Conservation (phyloP, 2,329 filamentous ascomycete genomes). For the Fusarium odoratissimum region DNA sequence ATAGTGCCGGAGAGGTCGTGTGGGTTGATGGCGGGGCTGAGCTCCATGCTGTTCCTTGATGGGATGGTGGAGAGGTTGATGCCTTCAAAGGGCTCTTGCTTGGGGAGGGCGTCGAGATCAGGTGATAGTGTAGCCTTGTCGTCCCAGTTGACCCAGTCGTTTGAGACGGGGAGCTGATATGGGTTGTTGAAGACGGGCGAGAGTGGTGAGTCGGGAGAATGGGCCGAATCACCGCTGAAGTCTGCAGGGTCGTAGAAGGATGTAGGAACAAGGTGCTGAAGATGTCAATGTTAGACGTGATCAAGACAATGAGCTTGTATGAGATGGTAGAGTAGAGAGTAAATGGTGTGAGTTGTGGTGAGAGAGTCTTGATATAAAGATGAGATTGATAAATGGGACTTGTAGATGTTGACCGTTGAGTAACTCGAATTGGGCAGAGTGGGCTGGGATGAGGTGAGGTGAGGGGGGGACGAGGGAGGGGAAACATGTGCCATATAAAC, state of each 20-base stretch:
- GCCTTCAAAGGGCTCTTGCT: slow-evolving; percentile 45
- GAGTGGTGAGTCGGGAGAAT: slow-evolving; percentile 45
- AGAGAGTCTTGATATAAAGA: slow-evolving; percentile 37
- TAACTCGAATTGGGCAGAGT: slow-evolving; percentile 32
- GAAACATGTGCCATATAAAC: slow-evolving; percentile 44
- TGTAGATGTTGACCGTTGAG: slow-evolving; percentile 3
- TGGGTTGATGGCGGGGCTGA: slow-evolving; percentile 46
- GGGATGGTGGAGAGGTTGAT: slow-evolving; percentile 44
- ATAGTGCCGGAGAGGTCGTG: slow-evolving; percentile 44
- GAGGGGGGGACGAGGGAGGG: slow-evolving; percentile 31
- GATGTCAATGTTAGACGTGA: slow-evolving; percentile 33
- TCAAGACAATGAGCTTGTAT: neutral
- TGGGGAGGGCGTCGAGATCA: slow-evolving; percentile 43
- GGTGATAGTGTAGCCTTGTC: slow-evolving; percentile 45
- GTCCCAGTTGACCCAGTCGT: slow-evolving; percentile 46
- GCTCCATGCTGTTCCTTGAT: slow-evolving; percentile 44
- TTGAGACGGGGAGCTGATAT: slow-evolving; percentile 45
- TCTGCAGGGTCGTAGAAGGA: slow-evolving; percentile 46
- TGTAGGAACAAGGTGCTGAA: slow-evolving; percentile 37
- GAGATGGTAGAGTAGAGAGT: neutral
- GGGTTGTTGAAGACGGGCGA: slow-evolving; percentile 44
- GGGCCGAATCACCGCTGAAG: slow-evolving; percentile 45
- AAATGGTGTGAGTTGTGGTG: slow-evolving; percentile 34
- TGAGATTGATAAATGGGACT: slow-evolving; percentile 24
- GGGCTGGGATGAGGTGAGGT: slow-evolving; percentile 40